Evolutionary conservation across 169 alveolate species (phyloP).

Genomic region (Babesia gibsoni): DNA sequence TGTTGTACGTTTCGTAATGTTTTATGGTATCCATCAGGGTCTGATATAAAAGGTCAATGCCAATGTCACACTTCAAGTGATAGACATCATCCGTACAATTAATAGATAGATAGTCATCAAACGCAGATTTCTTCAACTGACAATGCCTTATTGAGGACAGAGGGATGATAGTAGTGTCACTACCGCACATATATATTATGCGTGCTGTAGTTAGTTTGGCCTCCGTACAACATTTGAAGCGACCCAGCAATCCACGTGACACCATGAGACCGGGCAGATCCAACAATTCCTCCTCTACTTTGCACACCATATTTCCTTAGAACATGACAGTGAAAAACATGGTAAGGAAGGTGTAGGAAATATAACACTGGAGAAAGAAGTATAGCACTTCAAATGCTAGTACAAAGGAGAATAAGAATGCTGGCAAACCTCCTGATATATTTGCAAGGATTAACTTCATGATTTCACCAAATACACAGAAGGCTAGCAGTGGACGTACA

Average conservation of each 20-base stretch:
- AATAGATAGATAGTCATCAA: slow-evolving; percentile 13
- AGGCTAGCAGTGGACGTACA: slow-evolving; percentile 85
- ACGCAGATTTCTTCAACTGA: neutral
- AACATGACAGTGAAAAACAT: slow-evolving; percentile 87
- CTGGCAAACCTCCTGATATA: slow-evolving; percentile 80
- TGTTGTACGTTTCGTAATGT: neutral
- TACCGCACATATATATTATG: slow-evolving; percentile 11
- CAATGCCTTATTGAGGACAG: slow-evolving; percentile 21
- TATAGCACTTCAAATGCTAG: slow-evolving; percentile 84
- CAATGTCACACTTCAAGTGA: slow-evolving; percentile 23
- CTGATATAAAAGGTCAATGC: slow-evolving; percentile 5
- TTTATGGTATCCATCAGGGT: slow-evolving; percentile 12
- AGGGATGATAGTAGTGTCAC: neutral
- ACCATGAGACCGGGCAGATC: neutral
- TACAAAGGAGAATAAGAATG: slow-evolving; percentile 82
- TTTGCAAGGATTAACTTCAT: slow-evolving; percentile 82
- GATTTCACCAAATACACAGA: slow-evolving; percentile 83
- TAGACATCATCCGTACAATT: slow-evolving; percentile 8
- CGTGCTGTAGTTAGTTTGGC: slow-evolving; percentile 36
- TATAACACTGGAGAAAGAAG: slow-evolving; percentile 84
- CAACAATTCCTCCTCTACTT: slow-evolving; percentile 29
- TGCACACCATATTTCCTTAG: slow-evolving; percentile 38
- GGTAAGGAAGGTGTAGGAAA: slow-evolving; percentile 83
- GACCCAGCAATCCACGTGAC: slow-evolving; percentile 31
- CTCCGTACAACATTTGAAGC: slow-evolving; percentile 1